A percentile compares a stretch with the other conserved stretches of the same genome.
Evolutionary conservation across 768 basidiomycete genomes (phyloP).

Genomic region (Leccinellum rugosiceps): DNA sequence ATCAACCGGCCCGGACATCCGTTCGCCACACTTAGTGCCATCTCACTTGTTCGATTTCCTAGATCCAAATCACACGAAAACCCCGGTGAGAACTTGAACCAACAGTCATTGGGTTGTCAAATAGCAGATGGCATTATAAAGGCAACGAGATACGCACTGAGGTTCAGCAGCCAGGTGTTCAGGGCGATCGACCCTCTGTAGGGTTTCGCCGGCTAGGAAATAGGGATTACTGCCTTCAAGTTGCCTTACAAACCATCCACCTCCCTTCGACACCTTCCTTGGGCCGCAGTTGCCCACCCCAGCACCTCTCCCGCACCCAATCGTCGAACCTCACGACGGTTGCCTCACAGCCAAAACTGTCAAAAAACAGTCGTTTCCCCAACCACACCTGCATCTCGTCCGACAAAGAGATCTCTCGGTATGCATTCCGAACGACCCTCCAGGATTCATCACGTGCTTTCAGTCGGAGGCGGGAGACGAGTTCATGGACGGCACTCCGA

Average conservation of each 20-base stretch:
- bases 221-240: slow-evolving; percentile 27
- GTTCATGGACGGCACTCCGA: slow-evolving; percentile 40
- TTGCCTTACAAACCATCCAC: slow-evolving; percentile 61
- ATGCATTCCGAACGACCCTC: slow-evolving; percentile 56
- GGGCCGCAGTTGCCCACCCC: slow-evolving; percentile 45
- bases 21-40: neutral
- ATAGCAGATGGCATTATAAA: neutral
- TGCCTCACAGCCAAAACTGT: slow-evolving; percentile 31
- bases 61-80: neutral
- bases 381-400: slow-evolving; percentile 47
- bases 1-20: neutral
- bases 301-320: slow-evolving; percentile 50
- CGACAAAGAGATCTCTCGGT: slow-evolving; percentile 52
- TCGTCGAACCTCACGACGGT: slow-evolving; percentile 36
- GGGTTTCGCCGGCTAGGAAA: neutral
- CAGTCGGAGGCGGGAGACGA: slow-evolving; percentile 46
- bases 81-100: neutral
- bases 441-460: slow-evolving; percentile 57
- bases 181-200: neutral
- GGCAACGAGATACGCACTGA: neutral
- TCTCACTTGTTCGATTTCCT: neutral
- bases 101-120: neutral
- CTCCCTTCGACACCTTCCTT: slow-evolving; percentile 57
- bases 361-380: slow-evolving; percentile 44
- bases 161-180: neutral